Conservation (phyloP, 257 asterid species). For the Nicotiana noctiflora region DNA sequence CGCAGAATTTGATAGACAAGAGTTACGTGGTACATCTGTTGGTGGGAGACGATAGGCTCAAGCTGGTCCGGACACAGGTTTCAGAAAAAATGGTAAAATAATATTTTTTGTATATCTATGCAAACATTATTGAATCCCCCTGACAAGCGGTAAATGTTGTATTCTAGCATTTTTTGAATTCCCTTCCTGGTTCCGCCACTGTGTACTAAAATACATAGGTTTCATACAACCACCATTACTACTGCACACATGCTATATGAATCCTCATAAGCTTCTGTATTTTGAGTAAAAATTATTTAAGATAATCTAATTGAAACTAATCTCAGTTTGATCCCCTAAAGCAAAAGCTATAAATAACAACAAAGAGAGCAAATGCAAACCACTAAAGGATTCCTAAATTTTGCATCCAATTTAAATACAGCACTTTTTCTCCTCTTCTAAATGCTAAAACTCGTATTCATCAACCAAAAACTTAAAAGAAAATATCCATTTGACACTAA, state of each 20-base stretch:
- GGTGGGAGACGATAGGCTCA: too few species aligned
- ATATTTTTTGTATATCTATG: too few species aligned
- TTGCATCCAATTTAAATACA: background rate
- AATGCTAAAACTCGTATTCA: background rate
- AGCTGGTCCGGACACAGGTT: too few species aligned
- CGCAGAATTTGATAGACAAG: too few species aligned
- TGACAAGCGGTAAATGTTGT: too few species aligned
- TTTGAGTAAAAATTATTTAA: background rate
- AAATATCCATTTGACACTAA: background rate
- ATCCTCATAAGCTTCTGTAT: background rate
- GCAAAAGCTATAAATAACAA: background rate
- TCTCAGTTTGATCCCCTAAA: background rate
- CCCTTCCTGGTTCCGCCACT: too few species aligned
- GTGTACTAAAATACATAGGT: background rate
- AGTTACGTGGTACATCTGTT: too few species aligned
- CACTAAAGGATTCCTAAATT: background rate
- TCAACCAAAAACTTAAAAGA: background rate
- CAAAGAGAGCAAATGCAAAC: background rate
- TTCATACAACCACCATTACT: background rate
- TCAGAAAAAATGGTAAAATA: too few species aligned
- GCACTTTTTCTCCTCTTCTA: background rate
- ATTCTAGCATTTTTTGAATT: too few species aligned
- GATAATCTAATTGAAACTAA: background rate
- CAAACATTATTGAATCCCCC: too few species aligned
- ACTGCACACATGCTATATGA: background rate